Base-by-base conservation (phyloP, 345 rosid genomes). In the Bruguiera parviflora region DNA sequence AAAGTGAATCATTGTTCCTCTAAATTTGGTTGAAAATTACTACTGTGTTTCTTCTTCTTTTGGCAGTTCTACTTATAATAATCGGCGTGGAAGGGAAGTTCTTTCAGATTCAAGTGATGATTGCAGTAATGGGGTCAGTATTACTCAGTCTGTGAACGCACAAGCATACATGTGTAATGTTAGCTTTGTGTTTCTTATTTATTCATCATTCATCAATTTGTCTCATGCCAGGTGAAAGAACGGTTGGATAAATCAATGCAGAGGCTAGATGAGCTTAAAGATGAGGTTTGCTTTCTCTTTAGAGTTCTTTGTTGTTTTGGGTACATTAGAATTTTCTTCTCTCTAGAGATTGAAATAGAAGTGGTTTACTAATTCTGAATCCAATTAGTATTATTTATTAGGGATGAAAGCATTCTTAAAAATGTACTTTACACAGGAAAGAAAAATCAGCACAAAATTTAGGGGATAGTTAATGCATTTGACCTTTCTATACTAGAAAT, bases 101-200 rank as follows among this genome's bases (percentile, higher is more conserved):
- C 77, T 86, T 66, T 79, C 89, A 64, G 84, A 82, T 79, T 81
- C 87, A 69, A 79, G 76, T 71, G 84, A 81, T 64, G 80, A 77
- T 78, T 77, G 72, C 53, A 29, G 57, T 74, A 80, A 78, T 74
- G 83, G 82, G 88, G 98, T 88, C 80, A 73, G 67, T 33, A 6
- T 8, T 7, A 8, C 37, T 33, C 37, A 10, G 21, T 43, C 67
- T 58, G 47, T 51, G 27, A 5, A 33, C 63, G 46, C 53, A 19
- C 59, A 11, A 31, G 31, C 28, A 29, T 10, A 22, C 53, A 13
- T 63, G 37, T 61, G 18, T 53, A 22, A 21, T 77, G 39, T 53
- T n/a, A 47, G 51, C 64, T 53, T 58, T 22, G 51, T 43, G 7
- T 32, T 52, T 53, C 10, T 51, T 64, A 19, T 9, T 6, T 53